These are phyloP conservation scores for Pythium diclinum DNA, from an alignment of 352 stramenopile species.

Conservation along the genomic window DNA sequence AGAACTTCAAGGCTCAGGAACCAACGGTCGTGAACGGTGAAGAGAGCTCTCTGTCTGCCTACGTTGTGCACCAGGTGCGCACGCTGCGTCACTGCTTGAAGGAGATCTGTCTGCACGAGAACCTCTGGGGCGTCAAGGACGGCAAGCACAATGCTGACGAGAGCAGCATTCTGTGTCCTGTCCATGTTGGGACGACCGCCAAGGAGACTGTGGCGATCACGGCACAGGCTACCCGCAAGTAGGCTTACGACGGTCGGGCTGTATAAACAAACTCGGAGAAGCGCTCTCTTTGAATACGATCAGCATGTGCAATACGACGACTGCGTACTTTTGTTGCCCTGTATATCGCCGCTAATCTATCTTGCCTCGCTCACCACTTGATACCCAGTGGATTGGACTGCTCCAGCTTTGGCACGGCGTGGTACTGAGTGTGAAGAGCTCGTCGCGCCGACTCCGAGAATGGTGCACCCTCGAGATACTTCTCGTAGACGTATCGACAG, in stretches of 20 bases:
- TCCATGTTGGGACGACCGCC: constrained; percentile 64
- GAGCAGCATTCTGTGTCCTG: constrained; percentile 73
- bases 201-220: constrained; percentile 69
- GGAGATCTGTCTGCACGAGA: constrained; percentile 83
- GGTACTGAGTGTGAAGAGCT: constrained; percentile 77
- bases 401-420: constrained; percentile 84
- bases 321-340: no score
- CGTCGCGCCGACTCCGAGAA: constrained; percentile 67
- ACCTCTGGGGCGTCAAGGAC: constrained; percentile 77
- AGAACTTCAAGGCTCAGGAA: constrained; percentile 56
- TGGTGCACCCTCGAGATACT: constrained; percentile 64
- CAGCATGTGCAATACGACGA: constrained; percentile 22
- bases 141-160: constrained; percentile 66
- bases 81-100: constrained; percentile 63
- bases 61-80: constrained; percentile 62
- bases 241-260: constrained; percentile 11
- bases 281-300: constrained; percentile 20
- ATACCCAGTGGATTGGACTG: constrained; percentile 82
- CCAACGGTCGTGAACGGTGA: constrained; percentile 32
- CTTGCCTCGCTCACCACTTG: constrained; percentile 57
- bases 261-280: constrained; percentile 20
- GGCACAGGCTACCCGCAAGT: constrained; percentile 43
- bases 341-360: no score
- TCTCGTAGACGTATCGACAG: constrained; percentile 80
- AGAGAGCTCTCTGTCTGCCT: constrained; percentile 57